These are phyloP conservation scores for Dicorynia guianensis DNA, from an alignment of 306 rosid species.

Conservation along the genomic window DNA sequence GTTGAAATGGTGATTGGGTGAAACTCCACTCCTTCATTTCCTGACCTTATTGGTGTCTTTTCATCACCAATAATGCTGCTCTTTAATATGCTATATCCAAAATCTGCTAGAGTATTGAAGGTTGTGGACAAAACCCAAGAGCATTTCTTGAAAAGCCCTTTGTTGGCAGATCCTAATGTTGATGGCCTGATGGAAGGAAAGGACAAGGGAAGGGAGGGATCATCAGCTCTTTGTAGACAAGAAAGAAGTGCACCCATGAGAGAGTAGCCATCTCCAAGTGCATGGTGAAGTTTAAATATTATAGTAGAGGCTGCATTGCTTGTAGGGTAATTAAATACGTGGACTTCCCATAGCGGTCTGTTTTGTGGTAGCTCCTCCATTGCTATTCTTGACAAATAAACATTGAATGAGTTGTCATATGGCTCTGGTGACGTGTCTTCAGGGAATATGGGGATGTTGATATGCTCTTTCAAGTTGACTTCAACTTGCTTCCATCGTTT, in stretches of 20 bases:
- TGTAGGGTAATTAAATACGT: slow-evolving; percentile 60
- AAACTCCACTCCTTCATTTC: slow-evolving; percentile 44
- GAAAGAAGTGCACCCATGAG: slow-evolving; percentile 73
- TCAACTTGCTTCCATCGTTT: slow-evolving; percentile 62
- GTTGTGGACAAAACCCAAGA: slow-evolving; percentile 37
- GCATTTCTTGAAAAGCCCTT: not conserved
- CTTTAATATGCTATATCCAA: slow-evolving; percentile 54
- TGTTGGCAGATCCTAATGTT: not conserved
- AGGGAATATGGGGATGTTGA: slow-evolving; percentile 43
- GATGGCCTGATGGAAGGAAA: slow-evolving; percentile 52
- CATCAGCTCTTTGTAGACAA: slow-evolving; percentile 53
- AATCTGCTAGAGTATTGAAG: slow-evolving; percentile 45
- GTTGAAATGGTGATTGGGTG: slow-evolving; percentile 48
- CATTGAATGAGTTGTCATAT: slow-evolving; percentile 42
- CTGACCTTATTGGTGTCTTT: slow-evolving; percentile 56
- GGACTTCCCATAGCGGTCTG: slow-evolving; percentile 67
- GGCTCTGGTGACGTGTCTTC: slow-evolving; percentile 34
- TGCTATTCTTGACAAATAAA: slow-evolving; percentile 51
- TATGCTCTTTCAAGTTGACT: slow-evolving; percentile 56
- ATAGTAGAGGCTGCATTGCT: slow-evolving; percentile 41
- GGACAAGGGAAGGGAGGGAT: slow-evolving; percentile 62
- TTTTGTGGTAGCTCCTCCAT: slow-evolving; percentile 40
- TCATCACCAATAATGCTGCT: slow-evolving; percentile 58
- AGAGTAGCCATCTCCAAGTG: slow-evolving; percentile 76
- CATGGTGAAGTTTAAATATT: slow-evolving; percentile 64